Percentiles rank a stretch among this genome's conserved stretches.
These are phyloP conservation scores for Penicillium sp. DNA, from an alignment of 2,329 filamentous ascomycete species.

Conservation along the genomic window DNA sequence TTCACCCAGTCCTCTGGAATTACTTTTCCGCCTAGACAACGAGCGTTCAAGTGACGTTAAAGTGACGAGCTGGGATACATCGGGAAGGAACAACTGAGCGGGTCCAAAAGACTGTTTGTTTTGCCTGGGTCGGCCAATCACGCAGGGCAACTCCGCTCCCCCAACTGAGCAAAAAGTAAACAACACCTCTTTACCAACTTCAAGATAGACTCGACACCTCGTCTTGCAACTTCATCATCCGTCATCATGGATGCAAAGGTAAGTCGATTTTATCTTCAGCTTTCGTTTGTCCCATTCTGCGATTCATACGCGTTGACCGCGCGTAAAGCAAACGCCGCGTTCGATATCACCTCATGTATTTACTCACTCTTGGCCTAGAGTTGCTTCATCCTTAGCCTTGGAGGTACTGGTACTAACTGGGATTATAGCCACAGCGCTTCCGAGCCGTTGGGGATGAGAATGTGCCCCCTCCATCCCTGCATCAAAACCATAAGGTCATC, in stretches of 20 bases:
- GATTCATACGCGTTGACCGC: conserved; percentile 2
- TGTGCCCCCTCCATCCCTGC: conserved; percentile 47
- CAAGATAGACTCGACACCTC: background rate
- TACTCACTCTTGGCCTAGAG: too few species aligned
- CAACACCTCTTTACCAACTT: conserved; percentile 17
- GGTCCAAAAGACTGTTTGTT: conserved; percentile 23
- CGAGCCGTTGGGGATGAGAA: conserved; percentile 71
- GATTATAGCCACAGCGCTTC: conserved; percentile 66
- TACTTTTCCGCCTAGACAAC: background rate
- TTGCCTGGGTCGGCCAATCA: conserved; percentile 24
- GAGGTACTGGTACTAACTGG: conserved; percentile 10
- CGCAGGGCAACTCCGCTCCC: conserved; percentile 15
- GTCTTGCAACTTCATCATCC: conserved; percentile 10
- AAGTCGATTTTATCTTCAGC: conserved; percentile 19
- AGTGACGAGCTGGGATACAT: background rate
- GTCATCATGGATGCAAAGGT: conserved; percentile 51
- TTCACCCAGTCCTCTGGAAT: background rate
- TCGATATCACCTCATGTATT: background rate
- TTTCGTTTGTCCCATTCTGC: background rate
- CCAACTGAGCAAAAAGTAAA: conserved; percentile 30
- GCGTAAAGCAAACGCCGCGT: background rate
- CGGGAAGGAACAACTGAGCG: conserved; percentile 6
- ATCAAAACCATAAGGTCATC: conserved; percentile 57
- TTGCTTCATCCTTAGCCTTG: background rate
- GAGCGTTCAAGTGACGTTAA: background rate